phyloP scores from a whole-genome alignment of 1,284 basidiomycete species.

The Tremellales sp. region DNA sequence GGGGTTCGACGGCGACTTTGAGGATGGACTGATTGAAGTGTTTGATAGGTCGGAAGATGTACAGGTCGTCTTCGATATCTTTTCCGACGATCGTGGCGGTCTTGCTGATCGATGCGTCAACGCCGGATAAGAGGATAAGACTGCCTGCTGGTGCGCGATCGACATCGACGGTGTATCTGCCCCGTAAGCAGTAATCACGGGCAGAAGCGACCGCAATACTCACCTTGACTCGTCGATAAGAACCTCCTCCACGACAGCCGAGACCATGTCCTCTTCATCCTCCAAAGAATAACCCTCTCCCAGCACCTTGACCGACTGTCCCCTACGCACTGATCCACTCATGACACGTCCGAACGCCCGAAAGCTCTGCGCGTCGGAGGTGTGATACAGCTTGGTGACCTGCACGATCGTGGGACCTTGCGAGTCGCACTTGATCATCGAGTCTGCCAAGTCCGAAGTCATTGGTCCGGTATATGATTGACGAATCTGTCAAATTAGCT shows the following conservation, averaged over 20 bases:
- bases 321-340: conserved; percentile 81
- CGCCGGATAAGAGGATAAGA: conserved; percentile 83
- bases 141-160: conserved; percentile 89
- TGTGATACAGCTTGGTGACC: conserved; percentile 89
- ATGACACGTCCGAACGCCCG: conserved; percentile 91
- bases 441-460: conserved; percentile 66
- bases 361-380: conserved; percentile 92
- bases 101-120: conserved; percentile 92
- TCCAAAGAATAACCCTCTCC: conserved; percentile 96
- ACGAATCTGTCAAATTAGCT: conserved; percentile 58
- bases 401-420: conserved; percentile 89
- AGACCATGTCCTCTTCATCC: conserved; percentile 97
- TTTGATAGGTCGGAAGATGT: conserved; percentile 92
- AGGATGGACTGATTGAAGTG: conserved; percentile 97
- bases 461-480: conserved; percentile 81
- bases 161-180: conserved; percentile 81
- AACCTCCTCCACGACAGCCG: conserved; percentile 76
- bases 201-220: conserved; percentile 15
- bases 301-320: conserved; percentile 86
- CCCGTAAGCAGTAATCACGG: conserved; percentile 12
- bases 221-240: conserved; percentile 87
- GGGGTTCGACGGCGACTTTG: conserved; percentile 97
- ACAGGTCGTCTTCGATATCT: conserved; percentile 69
- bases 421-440: conserved; percentile 78
- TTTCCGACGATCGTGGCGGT: conserved; percentile 80